Conservation (phyloP, 2,329 filamentous ascomycete species). For the Ophiostoma novo-ulmi region DNA sequence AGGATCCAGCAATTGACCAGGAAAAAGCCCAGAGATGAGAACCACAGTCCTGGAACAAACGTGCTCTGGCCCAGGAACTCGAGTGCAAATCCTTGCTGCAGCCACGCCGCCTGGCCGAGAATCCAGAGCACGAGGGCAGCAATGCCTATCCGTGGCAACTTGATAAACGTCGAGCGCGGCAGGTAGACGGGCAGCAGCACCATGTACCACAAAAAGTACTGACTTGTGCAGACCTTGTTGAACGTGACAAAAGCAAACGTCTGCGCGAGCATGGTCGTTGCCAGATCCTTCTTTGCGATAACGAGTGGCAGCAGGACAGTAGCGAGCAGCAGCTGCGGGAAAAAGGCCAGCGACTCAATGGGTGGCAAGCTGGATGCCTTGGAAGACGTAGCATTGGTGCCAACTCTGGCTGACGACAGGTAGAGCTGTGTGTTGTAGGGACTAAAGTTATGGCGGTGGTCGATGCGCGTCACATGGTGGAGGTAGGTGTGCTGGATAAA, state of each 20-base stretch:
- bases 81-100: conserved; percentile 68
- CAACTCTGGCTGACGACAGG: conserved; percentile 60
- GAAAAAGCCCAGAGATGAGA: conserved; percentile 73
- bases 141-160: conserved; percentile 55
- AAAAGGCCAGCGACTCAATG: conserved; percentile 77
- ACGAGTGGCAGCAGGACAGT: conserved; percentile 64
- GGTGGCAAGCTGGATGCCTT: conserved; percentile 32
- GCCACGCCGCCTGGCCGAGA: conserved; percentile 66
- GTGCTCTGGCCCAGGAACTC: conserved; percentile 78
- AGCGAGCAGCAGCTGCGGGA: conserved; percentile 80
- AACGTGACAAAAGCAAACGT: conserved; percentile 97
- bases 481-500: conserved; percentile 89
- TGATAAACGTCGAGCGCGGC: conserved; percentile 68
- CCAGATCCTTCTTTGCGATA: conserved; percentile 74
- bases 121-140: conserved; percentile 68
- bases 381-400: conserved; percentile 26
- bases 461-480: conserved; percentile 86
- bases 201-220: conserved; percentile 99
- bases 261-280: conserved; percentile 83
- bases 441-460: conserved; percentile 98
- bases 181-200: conserved; percentile 89
- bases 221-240: conserved; percentile 98
- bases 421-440: conserved; percentile 92
- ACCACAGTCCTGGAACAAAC: conserved; percentile 80
- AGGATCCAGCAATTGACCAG: conserved; percentile 81